Percentiles rank a stretch among this genome's conserved stretches.
Conservation (phyloP, 192 early-diverging fungal species). For the Linnemannia schmuckeri region DNA sequence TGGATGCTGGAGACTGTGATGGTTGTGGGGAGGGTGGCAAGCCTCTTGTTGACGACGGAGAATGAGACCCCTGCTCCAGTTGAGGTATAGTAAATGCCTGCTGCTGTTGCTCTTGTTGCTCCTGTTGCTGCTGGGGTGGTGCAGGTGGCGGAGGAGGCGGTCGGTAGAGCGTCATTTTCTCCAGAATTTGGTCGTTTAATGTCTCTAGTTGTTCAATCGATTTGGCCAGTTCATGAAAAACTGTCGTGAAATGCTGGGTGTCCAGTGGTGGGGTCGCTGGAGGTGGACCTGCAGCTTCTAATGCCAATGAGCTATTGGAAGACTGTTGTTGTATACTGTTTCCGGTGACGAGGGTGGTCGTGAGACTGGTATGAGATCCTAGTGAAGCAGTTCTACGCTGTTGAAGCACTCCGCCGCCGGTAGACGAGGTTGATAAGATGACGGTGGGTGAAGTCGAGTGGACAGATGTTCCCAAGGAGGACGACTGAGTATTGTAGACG, state of each 20-base stretch:
- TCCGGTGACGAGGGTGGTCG: background rate
- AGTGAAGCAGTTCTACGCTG: background rate
- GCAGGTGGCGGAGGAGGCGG: background rate
- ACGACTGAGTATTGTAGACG: background rate
- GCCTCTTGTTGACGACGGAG: background rate
- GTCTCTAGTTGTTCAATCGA: slow-evolving; percentile 24
- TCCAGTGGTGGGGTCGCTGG: slow-evolving; percentile 2
- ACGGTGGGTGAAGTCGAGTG: slow-evolving; percentile 1
- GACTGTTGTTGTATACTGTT: background rate
- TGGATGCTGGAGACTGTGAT: background rate
- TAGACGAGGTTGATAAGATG: background rate
- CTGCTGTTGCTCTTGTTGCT: background rate
- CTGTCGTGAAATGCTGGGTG: slow-evolving; percentile 13
- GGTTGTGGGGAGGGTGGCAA: background rate
- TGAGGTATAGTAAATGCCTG: background rate
- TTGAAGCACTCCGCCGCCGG: background rate
- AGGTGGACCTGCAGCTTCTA: background rate
- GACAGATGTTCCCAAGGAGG: background rate
- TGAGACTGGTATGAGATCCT: slow-evolving; percentile 1
- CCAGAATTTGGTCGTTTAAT: slow-evolving; percentile 42
- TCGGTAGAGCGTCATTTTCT: slow-evolving; percentile 25
- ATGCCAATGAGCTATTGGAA: background rate
- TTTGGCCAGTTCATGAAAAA: slow-evolving; percentile 18
- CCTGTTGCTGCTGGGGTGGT: background rate
- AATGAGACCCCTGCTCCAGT: background rate